Evolutionary conservation across 306 rosid genomes (phyloP), one percentile per base, ranked within the genome.

Genomic region (Rubus idaeus): DNA sequence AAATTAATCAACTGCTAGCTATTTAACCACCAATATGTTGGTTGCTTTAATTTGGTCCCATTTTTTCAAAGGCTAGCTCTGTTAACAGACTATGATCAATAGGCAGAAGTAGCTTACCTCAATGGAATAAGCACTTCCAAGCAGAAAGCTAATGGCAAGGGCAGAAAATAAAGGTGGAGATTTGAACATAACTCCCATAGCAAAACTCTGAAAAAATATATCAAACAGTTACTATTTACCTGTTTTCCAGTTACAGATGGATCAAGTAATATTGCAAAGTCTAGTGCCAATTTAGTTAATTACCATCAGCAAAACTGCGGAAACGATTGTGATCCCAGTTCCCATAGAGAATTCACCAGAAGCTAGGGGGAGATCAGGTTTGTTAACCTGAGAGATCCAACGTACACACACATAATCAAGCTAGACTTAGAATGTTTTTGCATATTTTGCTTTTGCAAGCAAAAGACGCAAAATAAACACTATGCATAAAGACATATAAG

Each of bases 341-440:
- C 70, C 69, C 76, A 70, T 78, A 0, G 81, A 78, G 44, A 78
- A 78, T 41, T 70, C 81, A 35, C 81, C 81, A 5, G 81, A 78
- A 60, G 81, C 81, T 4, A 78, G n/a, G 0, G 81, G 81, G 70
- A 78, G 81, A 0, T 60, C 30, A 13, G 81, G 81, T 20, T 78
- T 78, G 76, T 78, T 78, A 70, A 78, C 63, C 81, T 70, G 63
- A 37, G 37, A 64, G 47, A 64, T 64, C 21, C 17, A 69, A 23
- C 26, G 26, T 23, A 23, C 26, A 23, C 26, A 61, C 69, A 45
- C 47, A 41, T 10, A 26, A 30, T 35, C 35, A 46, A 23, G 26
- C 26, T 23, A 39, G 50, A 57, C 20, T 18, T 1, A 10, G 23
- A 20, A 9, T 23, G 26, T 23, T 23, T 23, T 23, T 23, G 26